phyloP scores from a whole-genome alignment of 2,329 filamentous ascomycete species.

The Hyphodiscus sp. region DNA sequence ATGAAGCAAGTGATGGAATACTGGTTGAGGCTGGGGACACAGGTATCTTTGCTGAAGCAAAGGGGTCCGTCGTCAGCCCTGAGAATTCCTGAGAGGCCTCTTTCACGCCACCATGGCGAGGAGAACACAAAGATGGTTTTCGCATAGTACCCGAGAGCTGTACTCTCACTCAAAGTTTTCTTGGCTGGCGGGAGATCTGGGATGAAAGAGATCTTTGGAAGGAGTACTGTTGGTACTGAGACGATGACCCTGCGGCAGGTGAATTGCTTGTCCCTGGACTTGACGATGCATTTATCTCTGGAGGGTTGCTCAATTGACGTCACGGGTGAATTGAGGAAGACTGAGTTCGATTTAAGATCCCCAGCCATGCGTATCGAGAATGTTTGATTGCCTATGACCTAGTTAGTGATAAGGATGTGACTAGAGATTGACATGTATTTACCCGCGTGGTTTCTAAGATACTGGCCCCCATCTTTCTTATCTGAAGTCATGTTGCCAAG shows the following conservation, averaged over 20 bases:
- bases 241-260: conserved; percentile 34
- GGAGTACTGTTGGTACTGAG: conserved; percentile 42
- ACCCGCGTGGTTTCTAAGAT: neutral
- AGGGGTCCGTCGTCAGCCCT: conserved; percentile 34
- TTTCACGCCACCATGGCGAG: conserved; percentile 10
- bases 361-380: neutral
- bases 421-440: too few species aligned
- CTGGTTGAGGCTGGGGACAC: conserved; percentile 35
- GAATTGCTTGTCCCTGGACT: neutral
- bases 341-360: neutral
- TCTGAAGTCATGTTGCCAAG: conserved; percentile 47
- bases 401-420: too few species aligned
- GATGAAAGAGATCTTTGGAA: conserved; percentile 39
- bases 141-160: conserved; percentile 29
- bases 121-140: conserved; percentile 39
- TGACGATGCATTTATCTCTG: neutral
- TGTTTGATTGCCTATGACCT: too few species aligned
- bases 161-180: neutral
- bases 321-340: conserved; percentile 3
- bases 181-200: neutral
- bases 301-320: neutral
- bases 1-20: conserved; percentile 38
- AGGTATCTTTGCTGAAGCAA: conserved; percentile 35
- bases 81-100: conserved; percentile 33
- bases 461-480: conserved; percentile 39